phyloP scores from a whole-genome alignment of 2,329 filamentous ascomycete species.

The Aschersonia sp. region DNA sequence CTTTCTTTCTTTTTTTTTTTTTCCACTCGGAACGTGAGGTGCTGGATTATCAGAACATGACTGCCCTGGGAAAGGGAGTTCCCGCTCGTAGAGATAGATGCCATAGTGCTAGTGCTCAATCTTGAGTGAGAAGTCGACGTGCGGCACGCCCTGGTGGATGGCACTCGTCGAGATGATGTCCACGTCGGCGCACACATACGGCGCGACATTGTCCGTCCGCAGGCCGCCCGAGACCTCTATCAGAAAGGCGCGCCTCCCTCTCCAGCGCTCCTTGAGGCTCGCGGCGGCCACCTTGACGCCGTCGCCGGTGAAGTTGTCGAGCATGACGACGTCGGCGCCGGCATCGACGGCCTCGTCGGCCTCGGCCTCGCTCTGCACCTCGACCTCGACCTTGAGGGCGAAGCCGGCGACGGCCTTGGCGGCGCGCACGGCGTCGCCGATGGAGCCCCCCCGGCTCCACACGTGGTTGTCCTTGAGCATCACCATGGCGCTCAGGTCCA shows the following conservation, averaged over 20 bases:
- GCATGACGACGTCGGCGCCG: constrained; percentile 90
- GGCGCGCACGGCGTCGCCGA: constrained; percentile 70
- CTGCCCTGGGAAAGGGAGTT: background rate
- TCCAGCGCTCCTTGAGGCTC: constrained; percentile 69
- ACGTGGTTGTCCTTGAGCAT: constrained; percentile 99
- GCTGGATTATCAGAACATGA: too few relatives aligned
- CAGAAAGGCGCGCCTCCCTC: constrained; percentile 56
- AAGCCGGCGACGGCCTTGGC: constrained; percentile 80
- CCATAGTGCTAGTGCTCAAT: constrained; percentile 32
- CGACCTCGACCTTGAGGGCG: constrained; percentile 87
- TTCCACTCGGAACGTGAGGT: too few relatives aligned
- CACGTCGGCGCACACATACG: constrained; percentile 70
- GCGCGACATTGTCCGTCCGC: constrained; percentile 67
- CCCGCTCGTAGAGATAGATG: background rate
- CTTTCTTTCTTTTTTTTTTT: too few relatives aligned
- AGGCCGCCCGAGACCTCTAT: constrained; percentile 89
- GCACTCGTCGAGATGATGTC: constrained; percentile 94
- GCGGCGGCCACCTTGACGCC: constrained; percentile 62
- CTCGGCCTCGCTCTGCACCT: constrained; percentile 77
- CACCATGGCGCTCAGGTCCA: constrained; percentile 87
- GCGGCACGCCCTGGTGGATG: constrained; percentile 87
- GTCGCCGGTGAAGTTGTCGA: constrained; percentile 83
- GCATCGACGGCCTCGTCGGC: constrained; percentile 84
- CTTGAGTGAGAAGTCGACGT: constrained; percentile 94
- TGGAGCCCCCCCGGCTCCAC: constrained; percentile 68